phyloP scores from a whole-genome alignment of 805 yeast species.

The Spathaspora girioi region DNA sequence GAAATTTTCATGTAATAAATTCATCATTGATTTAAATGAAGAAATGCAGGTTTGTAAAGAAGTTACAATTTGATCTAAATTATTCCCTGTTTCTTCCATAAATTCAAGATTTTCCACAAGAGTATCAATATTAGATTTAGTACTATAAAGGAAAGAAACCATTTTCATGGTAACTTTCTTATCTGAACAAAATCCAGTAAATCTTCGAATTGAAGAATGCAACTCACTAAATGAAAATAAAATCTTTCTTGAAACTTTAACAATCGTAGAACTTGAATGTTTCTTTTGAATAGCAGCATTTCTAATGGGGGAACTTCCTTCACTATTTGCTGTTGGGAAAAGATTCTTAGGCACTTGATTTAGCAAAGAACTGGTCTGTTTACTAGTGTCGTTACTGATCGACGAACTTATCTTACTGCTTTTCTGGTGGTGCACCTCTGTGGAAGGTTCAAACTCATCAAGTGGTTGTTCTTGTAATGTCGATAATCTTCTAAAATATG shows the following conservation, averaged over 20 bases:
- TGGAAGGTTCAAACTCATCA: conserved; percentile 18
- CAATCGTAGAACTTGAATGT: conserved; percentile 17
- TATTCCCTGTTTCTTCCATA: conserved; percentile 33
- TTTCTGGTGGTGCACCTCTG: neutral
- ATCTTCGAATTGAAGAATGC: conserved; percentile 54
- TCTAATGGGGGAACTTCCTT: neutral
- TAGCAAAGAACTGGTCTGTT: neutral
- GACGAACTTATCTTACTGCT: neutral
- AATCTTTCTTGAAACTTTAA: conserved; percentile 56
- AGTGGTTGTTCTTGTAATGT: conserved; percentile 53
- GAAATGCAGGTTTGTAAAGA: conserved; percentile 32
- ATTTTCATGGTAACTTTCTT: conserved; percentile 52
- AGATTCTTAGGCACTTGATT: neutral
- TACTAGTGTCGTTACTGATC: neutral
- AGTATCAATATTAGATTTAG: conserved; percentile 53
- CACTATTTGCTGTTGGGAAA: neutral
- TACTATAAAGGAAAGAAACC: conserved; percentile 47
- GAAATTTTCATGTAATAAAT: conserved; percentile 46
- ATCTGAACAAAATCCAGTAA: conserved; percentile 56
- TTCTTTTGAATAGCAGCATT: conserved; percentile 2
- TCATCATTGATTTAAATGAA: conserved; percentile 51
- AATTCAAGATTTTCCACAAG: conserved; percentile 55
- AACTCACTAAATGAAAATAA: conserved; percentile 62
- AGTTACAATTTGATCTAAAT: conserved; percentile 25
- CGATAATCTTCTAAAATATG: conserved; percentile 63